Evolutionary conservation across 768 basidiomycete genomes (phyloP), one percentile per base, ranked within the genome.

Genomic region (Lentinus brumalis): DNA sequence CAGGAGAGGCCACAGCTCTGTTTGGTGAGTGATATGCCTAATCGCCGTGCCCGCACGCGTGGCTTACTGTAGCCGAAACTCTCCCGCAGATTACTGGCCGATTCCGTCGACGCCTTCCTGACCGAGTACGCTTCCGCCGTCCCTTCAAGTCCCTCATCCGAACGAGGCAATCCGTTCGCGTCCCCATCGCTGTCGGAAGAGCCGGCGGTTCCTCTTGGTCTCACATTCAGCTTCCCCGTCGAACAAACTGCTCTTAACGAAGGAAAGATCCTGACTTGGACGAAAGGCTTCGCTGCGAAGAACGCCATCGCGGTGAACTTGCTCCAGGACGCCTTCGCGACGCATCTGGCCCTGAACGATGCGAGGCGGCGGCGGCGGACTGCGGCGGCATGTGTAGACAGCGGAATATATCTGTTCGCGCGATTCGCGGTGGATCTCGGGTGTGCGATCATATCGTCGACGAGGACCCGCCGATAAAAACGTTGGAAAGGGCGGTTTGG

Each of bases 161-260:
- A 60, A 18, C 47, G 57, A 12, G 44, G 59, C 21, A 67, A 66
- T 57, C 71, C 67, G 12, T 70, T 68, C 44, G 56, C 50, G 9
- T 61, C 69, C 4, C 66, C 63, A 2, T 59, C 60, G 2, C 55
- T 66, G 32, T 61, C 53, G 31, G 66, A 66, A 39, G 55, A 65
- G n/a, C 59, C 62, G 26, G 66, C 71, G 16, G 66, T 90, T 41
- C 83, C 85, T 32, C 87, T 99, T 3, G 97, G 96, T 10, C 82
- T 99, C 53, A 98, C 97, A 0, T 99, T 98, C 74, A 95, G 92
- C 31, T 97, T 98, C 79, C 97, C 97, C 2, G 97, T 98, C 31
- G 94, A 97, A 69, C 97, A 99, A 72, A 94, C 93, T 0, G 95
- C 97, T 0, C 82, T 98, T 21, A 89, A 89, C 67, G 86, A 87